phyloP scores from a whole-genome alignment of 768 basidiomycete species.

The Boletus reticulatus region DNA sequence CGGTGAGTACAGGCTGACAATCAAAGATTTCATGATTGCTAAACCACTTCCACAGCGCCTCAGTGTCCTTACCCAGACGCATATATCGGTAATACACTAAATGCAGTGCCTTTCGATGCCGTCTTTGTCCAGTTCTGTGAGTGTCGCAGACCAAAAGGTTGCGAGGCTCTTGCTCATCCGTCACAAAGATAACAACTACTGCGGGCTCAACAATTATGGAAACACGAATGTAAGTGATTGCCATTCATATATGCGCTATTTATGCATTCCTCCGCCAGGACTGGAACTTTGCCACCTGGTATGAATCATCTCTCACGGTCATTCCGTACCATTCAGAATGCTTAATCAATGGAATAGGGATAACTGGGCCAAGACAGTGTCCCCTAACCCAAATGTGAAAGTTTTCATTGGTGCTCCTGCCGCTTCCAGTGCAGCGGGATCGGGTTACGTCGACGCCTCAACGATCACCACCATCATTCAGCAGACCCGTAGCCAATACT shows the following conservation, averaged over 20 bases:
- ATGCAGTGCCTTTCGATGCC: slow-evolving; percentile 45
- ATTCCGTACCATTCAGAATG: neutral
- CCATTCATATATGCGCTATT: neutral
- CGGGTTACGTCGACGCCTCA: slow-evolving; percentile 40
- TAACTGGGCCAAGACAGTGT: slow-evolving; percentile 44
- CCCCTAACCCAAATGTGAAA: slow-evolving; percentile 46
- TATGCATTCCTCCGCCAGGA: slow-evolving; percentile 34
- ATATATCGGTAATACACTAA: slow-evolving; percentile 40
- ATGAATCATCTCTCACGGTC: neutral
- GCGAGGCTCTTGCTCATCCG: neutral
- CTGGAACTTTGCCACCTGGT: slow-evolving; percentile 46
- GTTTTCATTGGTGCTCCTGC: slow-evolving; percentile 51
- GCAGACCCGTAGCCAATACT: slow-evolving; percentile 34
- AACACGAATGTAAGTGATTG: slow-evolving; percentile 36
- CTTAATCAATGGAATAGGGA: slow-evolving; percentile 35
- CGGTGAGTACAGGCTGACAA: slow-evolving; percentile 15
- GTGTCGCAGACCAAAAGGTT: neutral
- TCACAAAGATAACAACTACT: slow-evolving; percentile 46
- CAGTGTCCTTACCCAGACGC: slow-evolving; percentile 52
- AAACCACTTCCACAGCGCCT: slow-evolving; percentile 22
- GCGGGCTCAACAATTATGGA: slow-evolving; percentile 43
- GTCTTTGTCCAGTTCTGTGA: slow-evolving; percentile 51
- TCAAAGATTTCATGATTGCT: neutral
- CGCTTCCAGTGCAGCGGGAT: slow-evolving; percentile 40
- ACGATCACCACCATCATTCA: slow-evolving; percentile 36